These are phyloP conservation scores for Lachancea kluyveri DNA, from an alignment of 805 yeast species.

Conservation along the genomic window DNA sequence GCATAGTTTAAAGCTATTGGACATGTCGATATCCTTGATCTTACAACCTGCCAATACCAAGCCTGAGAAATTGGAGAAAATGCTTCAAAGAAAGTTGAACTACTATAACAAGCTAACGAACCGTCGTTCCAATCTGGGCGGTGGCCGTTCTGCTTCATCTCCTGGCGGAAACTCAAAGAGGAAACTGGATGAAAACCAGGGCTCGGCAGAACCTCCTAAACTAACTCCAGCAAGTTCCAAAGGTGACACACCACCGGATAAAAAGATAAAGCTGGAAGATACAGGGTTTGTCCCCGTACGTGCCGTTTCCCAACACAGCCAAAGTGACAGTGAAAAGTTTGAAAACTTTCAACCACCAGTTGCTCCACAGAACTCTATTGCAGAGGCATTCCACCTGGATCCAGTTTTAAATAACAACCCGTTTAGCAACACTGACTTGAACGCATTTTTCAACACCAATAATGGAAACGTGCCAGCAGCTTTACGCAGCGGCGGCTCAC, in stretches of 20 bases:
- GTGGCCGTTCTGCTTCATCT: no score
- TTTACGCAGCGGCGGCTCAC: slow-evolving; percentile 5
- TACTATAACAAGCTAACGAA: slow-evolving; percentile 27
- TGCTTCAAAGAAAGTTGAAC: slow-evolving; percentile 22
- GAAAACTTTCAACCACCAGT: slow-evolving; percentile 5
- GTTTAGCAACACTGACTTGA: slow-evolving; percentile 19
- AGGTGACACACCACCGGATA: slow-evolving; percentile 11
- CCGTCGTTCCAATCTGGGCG: slow-evolving; percentile 9
- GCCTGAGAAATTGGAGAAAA: slow-evolving; percentile 25
- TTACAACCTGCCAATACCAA: slow-evolving; percentile 43
- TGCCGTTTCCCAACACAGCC: background rate
- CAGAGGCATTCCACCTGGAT: slow-evolving; percentile 28
- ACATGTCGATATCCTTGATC: slow-evolving; percentile 54
- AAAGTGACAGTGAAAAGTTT: slow-evolving; percentile 1
- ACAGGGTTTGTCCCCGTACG: slow-evolving; percentile 1
- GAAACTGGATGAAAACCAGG: slow-evolving; percentile 4
- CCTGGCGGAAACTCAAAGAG: slow-evolving; percentile 1
- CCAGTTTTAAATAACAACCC: slow-evolving; percentile 27
- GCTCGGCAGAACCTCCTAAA: background rate
- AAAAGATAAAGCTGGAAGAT: slow-evolving; percentile 13
- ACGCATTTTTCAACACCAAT: slow-evolving; percentile 13
- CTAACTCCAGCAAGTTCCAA: slow-evolving; percentile 7
- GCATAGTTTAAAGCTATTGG: slow-evolving; percentile 50
- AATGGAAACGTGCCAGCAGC: slow-evolving; percentile 1
- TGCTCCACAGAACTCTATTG: slow-evolving; percentile 20